Evolutionary conservation across 2,329 filamentous ascomycete species (phyloP).

Genomic region (Purpureocillium takamizusanense): DNA sequence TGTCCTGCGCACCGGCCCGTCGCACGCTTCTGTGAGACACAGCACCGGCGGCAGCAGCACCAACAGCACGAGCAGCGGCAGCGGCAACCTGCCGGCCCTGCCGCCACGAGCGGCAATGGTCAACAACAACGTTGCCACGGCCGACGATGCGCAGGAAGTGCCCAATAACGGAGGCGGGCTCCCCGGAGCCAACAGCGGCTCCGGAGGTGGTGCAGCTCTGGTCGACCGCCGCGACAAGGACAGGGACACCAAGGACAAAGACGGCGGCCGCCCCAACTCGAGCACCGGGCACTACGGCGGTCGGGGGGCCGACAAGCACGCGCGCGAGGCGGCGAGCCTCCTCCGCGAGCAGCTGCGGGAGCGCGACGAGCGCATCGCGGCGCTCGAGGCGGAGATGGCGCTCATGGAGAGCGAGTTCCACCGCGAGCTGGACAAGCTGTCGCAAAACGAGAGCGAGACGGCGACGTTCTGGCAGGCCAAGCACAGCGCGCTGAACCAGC

Average conservation of each 20-base stretch:
- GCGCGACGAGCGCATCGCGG: conserved; percentile 42
- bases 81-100: conserved; percentile 17
- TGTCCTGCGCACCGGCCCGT: conserved; percentile 11
- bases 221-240: conserved; percentile 24
- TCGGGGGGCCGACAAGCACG: conserved; percentile 10
- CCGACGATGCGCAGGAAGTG: conserved; percentile 16
- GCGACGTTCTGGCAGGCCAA: conserved; percentile 50
- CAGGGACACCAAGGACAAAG: no score
- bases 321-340: conserved; percentile 7
- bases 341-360: conserved; percentile 23
- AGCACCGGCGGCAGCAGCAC: conserved; percentile 14
- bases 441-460: conserved; percentile 44
- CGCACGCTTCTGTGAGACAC: conserved; percentile 3
- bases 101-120: conserved; percentile 21
- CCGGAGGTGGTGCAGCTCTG: conserved; percentile 18
- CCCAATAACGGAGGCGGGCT: conserved; percentile 8
- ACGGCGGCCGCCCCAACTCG: conserved; percentile 4
- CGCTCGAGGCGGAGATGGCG: conserved; percentile 42
- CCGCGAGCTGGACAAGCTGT: conserved; percentile 42
- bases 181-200: conserved; percentile 8
- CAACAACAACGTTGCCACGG: conserved; percentile 10
- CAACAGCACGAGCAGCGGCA: conserved; percentile 16
- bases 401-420: conserved; percentile 45
- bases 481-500: conserved; percentile 42
- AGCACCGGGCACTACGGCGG: conserved; percentile 4